A percentile compares a stretch with the other conserved stretches of the same genome.
Evolutionary conservation across 257 asterid genomes (phyloP).

Genomic region (Gardenia jasminoides): DNA sequence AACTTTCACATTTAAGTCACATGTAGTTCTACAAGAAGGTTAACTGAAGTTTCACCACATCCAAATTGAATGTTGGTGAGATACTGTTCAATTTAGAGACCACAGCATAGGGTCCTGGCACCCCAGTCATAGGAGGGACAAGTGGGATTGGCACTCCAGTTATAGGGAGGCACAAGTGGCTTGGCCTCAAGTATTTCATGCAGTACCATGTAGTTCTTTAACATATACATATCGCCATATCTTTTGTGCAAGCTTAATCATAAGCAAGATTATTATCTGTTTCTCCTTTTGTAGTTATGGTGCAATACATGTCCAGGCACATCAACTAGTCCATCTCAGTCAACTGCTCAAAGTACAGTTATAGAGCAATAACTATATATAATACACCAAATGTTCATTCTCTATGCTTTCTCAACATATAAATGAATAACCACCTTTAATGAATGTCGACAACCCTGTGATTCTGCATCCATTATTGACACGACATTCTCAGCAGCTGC

Average conservation of each 20-base stretch:
- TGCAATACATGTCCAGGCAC: neutral
- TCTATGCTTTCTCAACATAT: neutral
- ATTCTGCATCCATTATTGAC: constrained; percentile 78
- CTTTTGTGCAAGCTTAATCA: neutral
- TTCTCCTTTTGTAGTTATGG: neutral
- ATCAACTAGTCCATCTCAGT: neutral
- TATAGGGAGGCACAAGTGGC: neutral
- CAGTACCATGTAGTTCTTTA: neutral
- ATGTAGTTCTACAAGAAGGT: neutral
- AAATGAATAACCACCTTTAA: constrained; percentile 53
- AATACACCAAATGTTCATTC: neutral
- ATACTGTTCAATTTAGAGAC: neutral
- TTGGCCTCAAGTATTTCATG: neutral
- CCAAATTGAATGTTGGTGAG: neutral
- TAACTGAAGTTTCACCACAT: neutral
- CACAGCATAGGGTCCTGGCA: neutral
- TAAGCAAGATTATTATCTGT: neutral
- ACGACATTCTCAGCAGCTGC: constrained; percentile 94
- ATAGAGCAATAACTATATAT: no score
- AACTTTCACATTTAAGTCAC: neutral
- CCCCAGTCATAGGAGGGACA: neutral
- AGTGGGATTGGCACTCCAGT: neutral
- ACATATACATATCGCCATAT: neutral
- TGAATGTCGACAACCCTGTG: constrained; percentile 73
- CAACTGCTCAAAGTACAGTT: neutral